Evolutionary conservation across 192 early-diverging fungal species (phyloP).

Genomic region (Linnemannia exigua): DNA sequence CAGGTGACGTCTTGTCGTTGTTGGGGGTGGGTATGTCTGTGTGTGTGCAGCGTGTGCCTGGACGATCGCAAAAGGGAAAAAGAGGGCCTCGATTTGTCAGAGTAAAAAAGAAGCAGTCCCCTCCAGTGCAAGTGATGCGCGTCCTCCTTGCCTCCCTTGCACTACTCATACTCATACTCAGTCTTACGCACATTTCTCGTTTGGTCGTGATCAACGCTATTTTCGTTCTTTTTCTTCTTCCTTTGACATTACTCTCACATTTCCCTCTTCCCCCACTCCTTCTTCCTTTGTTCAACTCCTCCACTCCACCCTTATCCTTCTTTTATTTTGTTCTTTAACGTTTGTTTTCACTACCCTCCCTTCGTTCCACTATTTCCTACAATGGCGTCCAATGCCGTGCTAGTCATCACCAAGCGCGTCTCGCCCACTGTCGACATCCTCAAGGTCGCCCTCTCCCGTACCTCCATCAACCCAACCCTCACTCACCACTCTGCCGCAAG

Average conservation of each 20-base stretch:
- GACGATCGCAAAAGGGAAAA: not conserved
- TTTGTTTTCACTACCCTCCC: conserved; percentile 4
- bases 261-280: not conserved
- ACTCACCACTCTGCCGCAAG: conserved; percentile 18
- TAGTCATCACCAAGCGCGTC: conserved; percentile 49
- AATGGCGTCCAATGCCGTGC: conserved; percentile 54
- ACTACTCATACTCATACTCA: not conserved
- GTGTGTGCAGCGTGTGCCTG: not conserved
- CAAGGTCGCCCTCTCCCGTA: conserved; percentile 50
- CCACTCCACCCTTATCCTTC: not conserved
- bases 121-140: not conserved
- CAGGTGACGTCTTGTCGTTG: not conserved
- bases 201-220: not conserved
- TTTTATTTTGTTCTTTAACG: not conserved
- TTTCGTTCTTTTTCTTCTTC: not conserved
- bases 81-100: not conserved
- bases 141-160: not conserved
- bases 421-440: conserved; percentile 44
- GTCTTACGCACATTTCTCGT: no score
- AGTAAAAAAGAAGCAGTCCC: conserved; percentile 1
- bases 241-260: not conserved
- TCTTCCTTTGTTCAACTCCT: not conserved
- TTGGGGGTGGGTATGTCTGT: not conserved
- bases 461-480: conserved; percentile 48
- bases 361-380: not conserved